phyloP scores from a whole-genome alignment of 495 filamentous ascomycete genomes.

The Melanomma pulvis-pyrius region DNA sequence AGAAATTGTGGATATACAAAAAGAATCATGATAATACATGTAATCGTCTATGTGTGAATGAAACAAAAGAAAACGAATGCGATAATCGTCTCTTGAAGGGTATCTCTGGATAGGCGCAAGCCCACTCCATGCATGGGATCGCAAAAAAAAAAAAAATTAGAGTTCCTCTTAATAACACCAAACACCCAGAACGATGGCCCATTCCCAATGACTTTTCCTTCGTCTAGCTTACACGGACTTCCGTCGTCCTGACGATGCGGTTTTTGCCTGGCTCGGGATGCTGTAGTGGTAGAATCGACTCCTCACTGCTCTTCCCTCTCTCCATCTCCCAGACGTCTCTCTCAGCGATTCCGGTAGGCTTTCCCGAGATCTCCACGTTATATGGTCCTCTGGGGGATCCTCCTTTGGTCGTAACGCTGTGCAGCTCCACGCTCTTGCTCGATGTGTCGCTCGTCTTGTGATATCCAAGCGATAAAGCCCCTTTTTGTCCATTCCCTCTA shows the following conservation, averaged over 20 bases:
- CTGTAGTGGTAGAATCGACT: conserved; percentile 28
- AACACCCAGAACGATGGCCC: background rate
- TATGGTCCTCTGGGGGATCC: conserved; percentile 23
- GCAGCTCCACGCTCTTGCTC: conserved; percentile 24
- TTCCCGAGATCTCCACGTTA: conserved; percentile 19
- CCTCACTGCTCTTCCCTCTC: conserved; percentile 23
- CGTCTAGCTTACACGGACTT: conserved; percentile 24
- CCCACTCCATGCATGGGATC: background rate
- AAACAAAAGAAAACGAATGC: background rate
- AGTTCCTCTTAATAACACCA: background rate
- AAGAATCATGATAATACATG: background rate
- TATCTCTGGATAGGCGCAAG: background rate
- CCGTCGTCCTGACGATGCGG: conserved; percentile 35
- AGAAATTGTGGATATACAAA: background rate
- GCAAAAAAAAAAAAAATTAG: background rate
- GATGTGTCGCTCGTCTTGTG: conserved; percentile 23
- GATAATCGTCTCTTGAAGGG: background rate
- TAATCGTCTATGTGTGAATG: background rate
- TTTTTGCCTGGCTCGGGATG: conserved; percentile 5
- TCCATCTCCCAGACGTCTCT: conserved; percentile 32
- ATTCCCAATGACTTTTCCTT: background rate
- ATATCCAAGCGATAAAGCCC: conserved; percentile 34
- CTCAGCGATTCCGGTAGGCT: conserved; percentile 1
- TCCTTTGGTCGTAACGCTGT: conserved; percentile 16
- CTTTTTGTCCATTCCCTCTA: conserved; percentile 14